Percentiles rank a stretch among this genome's conserved stretches.
phyloP scores from a whole-genome alignment of 352 stramenopile genomes.

The Phytophthora foliorum region DNA sequence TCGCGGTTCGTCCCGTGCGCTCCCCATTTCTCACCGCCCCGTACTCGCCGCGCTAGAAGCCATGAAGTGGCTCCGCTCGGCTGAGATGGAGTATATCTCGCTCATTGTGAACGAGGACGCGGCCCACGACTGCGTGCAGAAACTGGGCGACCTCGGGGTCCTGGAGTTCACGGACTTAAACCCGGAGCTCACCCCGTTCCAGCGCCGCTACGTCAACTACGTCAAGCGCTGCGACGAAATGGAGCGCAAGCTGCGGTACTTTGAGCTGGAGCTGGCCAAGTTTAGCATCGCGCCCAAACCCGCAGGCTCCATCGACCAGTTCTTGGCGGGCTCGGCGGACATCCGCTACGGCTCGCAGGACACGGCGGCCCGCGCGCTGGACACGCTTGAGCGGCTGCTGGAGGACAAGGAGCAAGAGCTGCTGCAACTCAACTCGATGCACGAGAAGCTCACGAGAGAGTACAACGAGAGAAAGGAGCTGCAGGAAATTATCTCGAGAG shows the following conservation, averaged over 20 bases:
- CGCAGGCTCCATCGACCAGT: slow-evolving; percentile 78
- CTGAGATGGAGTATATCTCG: slow-evolving; percentile 99
- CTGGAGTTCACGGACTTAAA: slow-evolving; percentile 99
- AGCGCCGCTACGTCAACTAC: slow-evolving; percentile 98
- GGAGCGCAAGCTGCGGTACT: slow-evolving; percentile 98
- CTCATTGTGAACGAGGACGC: slow-evolving; percentile 99
- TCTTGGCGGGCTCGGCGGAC: slow-evolving; percentile 76
- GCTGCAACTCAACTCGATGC: slow-evolving; percentile 97
- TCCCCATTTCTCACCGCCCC: background rate
- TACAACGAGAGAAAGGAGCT: slow-evolving; percentile 97
- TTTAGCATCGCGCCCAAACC: slow-evolving; percentile 92
- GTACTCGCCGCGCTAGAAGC: background rate
- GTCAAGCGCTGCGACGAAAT: slow-evolving; percentile 99
- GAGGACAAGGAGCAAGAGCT: slow-evolving; percentile 97
- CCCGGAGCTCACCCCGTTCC: slow-evolving; percentile 98
- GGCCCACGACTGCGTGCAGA: slow-evolving; percentile 97
- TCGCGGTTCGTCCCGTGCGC: background rate
- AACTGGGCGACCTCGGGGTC: slow-evolving; percentile 96
- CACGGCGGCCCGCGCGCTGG: slow-evolving; percentile 89
- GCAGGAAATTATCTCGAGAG: slow-evolving; percentile 84
- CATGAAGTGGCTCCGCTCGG: slow-evolving; percentile 98
- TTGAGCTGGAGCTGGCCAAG: slow-evolving; percentile 94
- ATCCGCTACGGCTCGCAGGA: slow-evolving; percentile 86
- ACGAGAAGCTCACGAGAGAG: slow-evolving; percentile 97
- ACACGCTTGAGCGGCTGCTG: slow-evolving; percentile 96